A percentile compares a stretch with the other conserved stretches of the same genome.
Evolutionary conservation across 139 green algal genomes (phyloP).

Genomic region (Chlorella sp.): DNA sequence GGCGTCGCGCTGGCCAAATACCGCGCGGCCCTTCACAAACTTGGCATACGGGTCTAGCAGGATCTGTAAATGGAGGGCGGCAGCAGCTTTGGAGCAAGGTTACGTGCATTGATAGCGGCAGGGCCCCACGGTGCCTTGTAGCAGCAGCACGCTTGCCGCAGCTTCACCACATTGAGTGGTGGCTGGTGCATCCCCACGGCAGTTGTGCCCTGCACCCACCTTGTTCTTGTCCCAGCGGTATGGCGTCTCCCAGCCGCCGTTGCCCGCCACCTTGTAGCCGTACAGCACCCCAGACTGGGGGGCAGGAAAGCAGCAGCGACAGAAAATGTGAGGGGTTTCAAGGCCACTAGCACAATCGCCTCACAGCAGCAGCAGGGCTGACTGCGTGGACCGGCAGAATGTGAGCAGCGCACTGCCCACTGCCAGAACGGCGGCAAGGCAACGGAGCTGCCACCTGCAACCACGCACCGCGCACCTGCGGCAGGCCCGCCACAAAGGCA

Average conservation of each 20-base stretch:
- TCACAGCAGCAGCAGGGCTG: no score
- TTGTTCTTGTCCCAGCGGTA: conserved; percentile 72
- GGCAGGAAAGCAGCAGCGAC: background rate
- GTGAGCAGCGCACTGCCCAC: no score
- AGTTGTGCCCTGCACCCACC: background rate
- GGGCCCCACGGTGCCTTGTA: no score
- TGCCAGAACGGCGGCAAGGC: no score
- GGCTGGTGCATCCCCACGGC: no score
- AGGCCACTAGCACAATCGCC: no score
- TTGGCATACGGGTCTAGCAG: conserved; percentile 91
- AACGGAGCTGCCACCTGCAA: background rate
- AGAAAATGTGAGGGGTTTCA: background rate
- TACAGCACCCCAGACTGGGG: conserved; percentile 72
- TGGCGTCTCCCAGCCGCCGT: conserved; percentile 82
- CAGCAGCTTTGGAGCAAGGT: background rate
- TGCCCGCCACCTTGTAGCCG: conserved; percentile 69
- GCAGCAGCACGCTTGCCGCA: no score
- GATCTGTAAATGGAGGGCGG: conserved; percentile 29
- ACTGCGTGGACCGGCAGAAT: no score
- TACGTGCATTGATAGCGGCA: no score
- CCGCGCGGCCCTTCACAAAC: conserved; percentile 66
- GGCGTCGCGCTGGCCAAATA: conserved; percentile 79
- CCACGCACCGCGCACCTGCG: conserved; percentile 16
- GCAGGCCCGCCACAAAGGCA: conserved; percentile 66
- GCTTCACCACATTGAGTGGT: no score